These are phyloP conservation scores for Dryas octopetala DNA, from an alignment of 306 rosid species.

Conservation along the genomic window DNA sequence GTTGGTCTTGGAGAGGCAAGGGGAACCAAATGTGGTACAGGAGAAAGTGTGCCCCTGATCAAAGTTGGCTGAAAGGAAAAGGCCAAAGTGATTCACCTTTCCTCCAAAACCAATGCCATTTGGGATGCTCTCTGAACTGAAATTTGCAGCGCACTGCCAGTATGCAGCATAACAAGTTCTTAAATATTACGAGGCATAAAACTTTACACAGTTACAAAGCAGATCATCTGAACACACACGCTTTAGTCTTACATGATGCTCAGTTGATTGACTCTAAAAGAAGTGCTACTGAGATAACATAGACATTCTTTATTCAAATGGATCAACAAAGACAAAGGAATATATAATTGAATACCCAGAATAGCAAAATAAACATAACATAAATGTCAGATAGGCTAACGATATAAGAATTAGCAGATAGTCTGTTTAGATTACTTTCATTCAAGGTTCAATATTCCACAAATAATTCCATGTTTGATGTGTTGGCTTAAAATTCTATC, in stretches of 20 bases:
- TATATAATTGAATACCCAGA: not conserved
- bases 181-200: not conserved
- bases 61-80: slow-evolving; percentile 70
- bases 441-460: not conserved
- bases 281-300: not conserved
- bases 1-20: slow-evolving; percentile 73
- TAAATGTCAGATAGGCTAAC: not conserved
- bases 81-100: slow-evolving; percentile 66
- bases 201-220: not conserved
- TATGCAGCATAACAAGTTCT: not conserved
- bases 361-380: not conserved
- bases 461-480: too few relatives aligned
- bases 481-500: too few relatives aligned
- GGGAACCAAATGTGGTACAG: slow-evolving; percentile 86
- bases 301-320: not conserved
- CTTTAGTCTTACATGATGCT: not conserved
- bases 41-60: slow-evolving; percentile 80
- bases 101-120: slow-evolving; percentile 97
- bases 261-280: not conserved
- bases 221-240: not conserved
- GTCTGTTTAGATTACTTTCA: not conserved
- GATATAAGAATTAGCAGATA: not conserved
- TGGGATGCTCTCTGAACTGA: slow-evolving; percentile 86
- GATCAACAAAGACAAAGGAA: not conserved
- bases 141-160: slow-evolving; percentile 76